Percentiles rank a stretch among this genome's conserved stretches.
These are phyloP conservation scores for Hygrocybe punicea DNA, from an alignment of 768 basidiomycete genomes.

Conservation along the genomic window DNA sequence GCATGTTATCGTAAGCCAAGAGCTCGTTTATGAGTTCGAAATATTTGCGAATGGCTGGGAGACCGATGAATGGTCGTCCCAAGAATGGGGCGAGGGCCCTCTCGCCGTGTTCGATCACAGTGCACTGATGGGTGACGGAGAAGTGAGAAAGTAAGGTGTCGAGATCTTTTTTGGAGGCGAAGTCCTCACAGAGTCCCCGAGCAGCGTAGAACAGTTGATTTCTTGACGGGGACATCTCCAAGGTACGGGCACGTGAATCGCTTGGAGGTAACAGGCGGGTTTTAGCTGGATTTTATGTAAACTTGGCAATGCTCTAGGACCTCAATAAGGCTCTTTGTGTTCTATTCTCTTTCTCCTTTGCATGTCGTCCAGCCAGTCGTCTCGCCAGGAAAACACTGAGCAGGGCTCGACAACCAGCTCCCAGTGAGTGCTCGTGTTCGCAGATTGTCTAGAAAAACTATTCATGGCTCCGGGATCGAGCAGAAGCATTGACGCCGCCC, in stretches of 20 bases:
- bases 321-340: not conserved
- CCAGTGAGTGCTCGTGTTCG: conserved; percentile 11
- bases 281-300: not conserved
- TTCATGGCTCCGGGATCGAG: no score
- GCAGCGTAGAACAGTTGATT: conserved; percentile 44
- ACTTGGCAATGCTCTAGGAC: not conserved
- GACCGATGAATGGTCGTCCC: conserved; percentile 48
- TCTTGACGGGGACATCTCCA: conserved; percentile 15
- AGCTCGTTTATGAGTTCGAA: conserved; percentile 46
- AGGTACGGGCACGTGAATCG: not conserved
- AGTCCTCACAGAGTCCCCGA: conserved; percentile 48
- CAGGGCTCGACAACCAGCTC: not conserved
- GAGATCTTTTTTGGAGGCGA: conserved; percentile 43
- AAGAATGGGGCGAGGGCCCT: conserved; percentile 57
- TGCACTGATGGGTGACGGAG: conserved; percentile 42
- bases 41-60: conserved; percentile 44
- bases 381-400: not conserved
- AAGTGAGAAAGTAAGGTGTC: conserved; percentile 50
- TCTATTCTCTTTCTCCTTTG: not conserved
- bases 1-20: conserved; percentile 50
- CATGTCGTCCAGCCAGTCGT: not conserved
- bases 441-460: no score
- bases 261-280: not conserved
- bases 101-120: conserved; percentile 55
- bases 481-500: conserved; percentile 46